phyloP scores from a whole-genome alignment of 352 stramenopile species.

The Globisporangium cystogenes region DNA sequence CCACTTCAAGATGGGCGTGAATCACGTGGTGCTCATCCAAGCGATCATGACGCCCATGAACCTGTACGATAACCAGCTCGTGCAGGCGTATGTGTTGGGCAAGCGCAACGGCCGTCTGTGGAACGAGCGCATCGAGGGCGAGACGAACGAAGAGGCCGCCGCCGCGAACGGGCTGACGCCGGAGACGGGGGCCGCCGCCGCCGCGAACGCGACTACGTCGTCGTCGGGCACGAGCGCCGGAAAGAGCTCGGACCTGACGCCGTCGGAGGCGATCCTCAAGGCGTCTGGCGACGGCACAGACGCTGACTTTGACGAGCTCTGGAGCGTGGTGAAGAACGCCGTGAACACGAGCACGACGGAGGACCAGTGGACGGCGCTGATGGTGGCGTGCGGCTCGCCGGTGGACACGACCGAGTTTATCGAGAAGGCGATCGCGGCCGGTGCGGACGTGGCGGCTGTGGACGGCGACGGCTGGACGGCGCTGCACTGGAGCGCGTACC shows the following conservation, averaged over 20 bases:
- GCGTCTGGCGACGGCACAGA: constrained; percentile 53
- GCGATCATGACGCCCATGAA: constrained; percentile 83
- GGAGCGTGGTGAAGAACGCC: constrained; percentile 45
- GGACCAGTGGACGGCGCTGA: constrained; percentile 76
- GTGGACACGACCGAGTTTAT: constrained; percentile 84
- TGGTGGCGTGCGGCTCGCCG: constrained; percentile 75
- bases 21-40: constrained; percentile 86
- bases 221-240: constrained; percentile 15
- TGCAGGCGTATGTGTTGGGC: constrained; percentile 74
- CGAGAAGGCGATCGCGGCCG: constrained; percentile 46
- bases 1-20: constrained; percentile 83
- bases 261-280: constrained; percentile 55
- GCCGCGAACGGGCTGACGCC: constrained; percentile 19
- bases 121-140: constrained; percentile 75
- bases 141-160: constrained; percentile 51
- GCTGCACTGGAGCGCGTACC: constrained; percentile 81
- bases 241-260: constrained; percentile 22
- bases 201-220: constrained; percentile 5
- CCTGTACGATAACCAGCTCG: constrained; percentile 73
- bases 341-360: constrained; percentile 69
- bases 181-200: no score
- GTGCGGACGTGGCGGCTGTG: constrained; percentile 48
- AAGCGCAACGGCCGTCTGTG: constrained; percentile 59
- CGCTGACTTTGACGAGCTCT: constrained; percentile 70
- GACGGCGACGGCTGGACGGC: constrained; percentile 80